Evolutionary conservation across 495 filamentous ascomycete species (phyloP), one percentile per base, ranked within the genome.

Genomic region (Podospora pseudocomata): DNA sequence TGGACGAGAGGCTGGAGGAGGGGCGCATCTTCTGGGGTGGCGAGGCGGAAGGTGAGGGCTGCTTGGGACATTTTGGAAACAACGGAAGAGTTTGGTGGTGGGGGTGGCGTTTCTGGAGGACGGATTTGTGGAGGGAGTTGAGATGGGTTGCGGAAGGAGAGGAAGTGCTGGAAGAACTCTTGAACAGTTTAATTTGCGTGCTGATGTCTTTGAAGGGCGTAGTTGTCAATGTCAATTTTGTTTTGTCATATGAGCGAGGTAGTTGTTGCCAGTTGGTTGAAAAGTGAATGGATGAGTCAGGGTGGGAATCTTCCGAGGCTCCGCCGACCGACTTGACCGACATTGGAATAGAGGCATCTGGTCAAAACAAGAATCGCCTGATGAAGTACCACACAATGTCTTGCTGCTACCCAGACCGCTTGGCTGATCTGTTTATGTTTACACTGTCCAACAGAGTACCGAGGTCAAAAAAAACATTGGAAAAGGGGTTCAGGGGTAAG

Each of bases 1-100:
- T 80, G 73, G 0, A 83, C 76, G 5, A 83, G 74, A 3, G 63
- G 67, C n/a, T 69, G 58, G 64, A 69, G 57, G 7, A 44, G 9
- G 19, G 57, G 11, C 16, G 39, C 44, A 26, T 69, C 67, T 7
- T 30, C 23, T 26, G 64, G 32, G 13, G 63, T 62, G 18, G 67
- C 67, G 9, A 63, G 44, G 27, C 67, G 67, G 64, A 69, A 69
- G 13, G 32, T 32, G 16, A 69, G 20, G 20, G 53, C 9, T 49
- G 30, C 15, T 49, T 49, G 39, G 39, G 39, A 16, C 39, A 49
- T 49, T 11, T 49, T 16, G 39, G 39, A 49, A 11, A 49, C 7
- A 49, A 39, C 34, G 5, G 34, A 11, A 39, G 15, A 2, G 39
- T 49, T 6, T 49, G 5, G 2, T 49, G 39, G 39, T 49, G 13